These are phyloP conservation scores for Phytophthora ramorum DNA, from an alignment of 352 stramenopile species.

Conservation along the genomic window DNA sequence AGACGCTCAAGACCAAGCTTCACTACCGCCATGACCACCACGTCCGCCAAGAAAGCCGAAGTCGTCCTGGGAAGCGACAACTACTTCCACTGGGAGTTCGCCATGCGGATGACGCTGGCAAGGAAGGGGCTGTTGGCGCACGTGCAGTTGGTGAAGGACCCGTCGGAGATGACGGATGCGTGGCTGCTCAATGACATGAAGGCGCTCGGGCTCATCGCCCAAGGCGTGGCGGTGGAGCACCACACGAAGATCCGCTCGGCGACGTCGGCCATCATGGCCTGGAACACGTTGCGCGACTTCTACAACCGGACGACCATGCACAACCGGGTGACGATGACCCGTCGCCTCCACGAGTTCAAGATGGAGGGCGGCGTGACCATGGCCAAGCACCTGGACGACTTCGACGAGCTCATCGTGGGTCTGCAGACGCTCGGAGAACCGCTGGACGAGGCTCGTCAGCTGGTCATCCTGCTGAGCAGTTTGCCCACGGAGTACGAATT, in stretches of 20 bases:
- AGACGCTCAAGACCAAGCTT: neutral
- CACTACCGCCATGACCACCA: neutral
- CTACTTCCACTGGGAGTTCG: constrained; percentile 9
- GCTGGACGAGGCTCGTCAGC: constrained; percentile 28
- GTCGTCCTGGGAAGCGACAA: neutral
- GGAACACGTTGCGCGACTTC: constrained; percentile 4
- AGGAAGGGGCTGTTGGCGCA: constrained; percentile 6
- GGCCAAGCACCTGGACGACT: neutral
- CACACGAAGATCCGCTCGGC: constrained; percentile 20
- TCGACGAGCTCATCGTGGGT: neutral
- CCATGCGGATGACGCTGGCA: neutral
- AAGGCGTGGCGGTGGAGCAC: constrained; percentile 11
- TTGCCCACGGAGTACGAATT: constrained; percentile 34
- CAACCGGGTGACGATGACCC: constrained; percentile 27
- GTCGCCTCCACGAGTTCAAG: neutral
- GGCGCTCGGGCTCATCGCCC: constrained; percentile 1
- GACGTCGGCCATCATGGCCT: constrained; percentile 8
- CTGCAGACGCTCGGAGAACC: constrained; percentile 17
- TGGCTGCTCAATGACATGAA: constrained; percentile 10
- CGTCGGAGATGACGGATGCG: neutral
- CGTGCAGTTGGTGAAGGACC: constrained; percentile 3
- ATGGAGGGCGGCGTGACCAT: neutral
- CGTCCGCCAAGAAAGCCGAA: neutral
- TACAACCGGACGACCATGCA: constrained; percentile 11
- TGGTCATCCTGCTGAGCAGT: constrained; percentile 34